Conservation (phyloP, 352 stramenopile species). For the Lagenidium giganteum region DNA sequence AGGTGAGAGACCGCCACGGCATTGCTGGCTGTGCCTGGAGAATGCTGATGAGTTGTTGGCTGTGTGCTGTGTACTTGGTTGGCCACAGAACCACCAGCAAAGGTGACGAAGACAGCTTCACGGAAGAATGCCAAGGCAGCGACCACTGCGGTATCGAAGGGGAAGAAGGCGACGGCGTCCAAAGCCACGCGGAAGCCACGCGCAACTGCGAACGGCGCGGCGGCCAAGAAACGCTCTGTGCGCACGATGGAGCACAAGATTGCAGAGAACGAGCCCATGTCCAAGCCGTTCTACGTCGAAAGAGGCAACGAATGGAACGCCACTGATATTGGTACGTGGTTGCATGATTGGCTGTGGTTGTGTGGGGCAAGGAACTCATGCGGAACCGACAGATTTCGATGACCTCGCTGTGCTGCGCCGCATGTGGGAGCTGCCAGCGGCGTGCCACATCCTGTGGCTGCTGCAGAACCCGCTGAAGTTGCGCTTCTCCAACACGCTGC, state of each 20-base stretch:
- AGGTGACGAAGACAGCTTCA: background rate
- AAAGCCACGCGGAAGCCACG: too few relatives aligned
- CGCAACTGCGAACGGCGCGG: conserved; percentile 6
- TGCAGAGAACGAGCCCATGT: conserved; percentile 36
- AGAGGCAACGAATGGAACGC: conserved; percentile 48
- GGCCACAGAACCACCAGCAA: conserved; percentile 1
- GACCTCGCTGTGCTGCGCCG: conserved; percentile 38
- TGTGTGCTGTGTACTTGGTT: too few relatives aligned
- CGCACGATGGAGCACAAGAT: conserved; percentile 36
- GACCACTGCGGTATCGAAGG: too few relatives aligned
- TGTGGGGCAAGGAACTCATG: background rate
- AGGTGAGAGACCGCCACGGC: conserved; percentile 1
- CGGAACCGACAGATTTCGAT: conserved; percentile 33
- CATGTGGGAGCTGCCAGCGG: conserved; percentile 58
- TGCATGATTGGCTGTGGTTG: background rate
- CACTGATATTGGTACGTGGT: conserved; percentile 32
- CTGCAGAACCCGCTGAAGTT: conserved; percentile 61
- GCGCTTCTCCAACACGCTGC: conserved; percentile 61
- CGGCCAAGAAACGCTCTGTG: conserved; percentile 34
- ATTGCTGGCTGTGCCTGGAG: too few relatives aligned
- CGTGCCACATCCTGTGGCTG: conserved; percentile 70
- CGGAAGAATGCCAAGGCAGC: background rate
- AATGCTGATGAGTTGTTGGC: too few relatives aligned
- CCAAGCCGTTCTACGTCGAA: conserved; percentile 53
- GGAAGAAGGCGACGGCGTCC: conserved; percentile 6